phyloP scores from a whole-genome alignment of 2,329 filamentous ascomycete species.

The Dothiorella sarmentorum region DNA sequence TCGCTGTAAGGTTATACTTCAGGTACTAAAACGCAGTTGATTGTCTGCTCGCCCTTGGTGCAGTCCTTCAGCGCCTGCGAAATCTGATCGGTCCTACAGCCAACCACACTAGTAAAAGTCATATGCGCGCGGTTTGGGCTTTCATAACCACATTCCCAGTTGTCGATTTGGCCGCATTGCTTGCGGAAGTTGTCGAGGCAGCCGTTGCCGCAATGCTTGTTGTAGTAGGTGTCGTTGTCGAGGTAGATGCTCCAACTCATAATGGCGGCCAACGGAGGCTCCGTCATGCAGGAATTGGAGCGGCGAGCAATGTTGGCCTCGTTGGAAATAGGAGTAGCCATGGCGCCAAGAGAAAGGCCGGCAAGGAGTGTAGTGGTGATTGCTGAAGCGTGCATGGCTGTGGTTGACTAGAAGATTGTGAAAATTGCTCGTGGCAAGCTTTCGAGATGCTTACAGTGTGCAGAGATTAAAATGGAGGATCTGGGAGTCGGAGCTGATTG shows the following conservation, averaged over 20 bases:
- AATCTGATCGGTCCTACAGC: not conserved
- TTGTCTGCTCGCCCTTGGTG: not conserved
- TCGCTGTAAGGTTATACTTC: no score
- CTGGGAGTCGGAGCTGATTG: not conserved
- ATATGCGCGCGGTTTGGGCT: no score
- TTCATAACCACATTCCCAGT: not conserved
- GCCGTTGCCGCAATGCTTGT: not conserved
- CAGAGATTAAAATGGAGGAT: no score
- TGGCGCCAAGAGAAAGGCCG: not conserved
- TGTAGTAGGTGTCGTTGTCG: not conserved
- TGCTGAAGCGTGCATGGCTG: not conserved
- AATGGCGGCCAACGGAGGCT: no score
- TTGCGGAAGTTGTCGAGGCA: conserved; percentile 5
- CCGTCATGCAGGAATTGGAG: not conserved
- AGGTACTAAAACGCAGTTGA: no score
- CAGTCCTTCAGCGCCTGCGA: not conserved
- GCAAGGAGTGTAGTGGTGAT: not conserved
- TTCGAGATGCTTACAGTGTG: not conserved
- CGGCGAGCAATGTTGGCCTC: not conserved
- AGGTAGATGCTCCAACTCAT: not conserved
- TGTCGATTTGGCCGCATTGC: not conserved
- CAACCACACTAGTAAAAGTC: no score
- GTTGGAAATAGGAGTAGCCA: not conserved
- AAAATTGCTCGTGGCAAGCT: not conserved
- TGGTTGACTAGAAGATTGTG: not conserved